phyloP scores from a whole-genome alignment of 2,329 filamentous ascomycete species.

The Stagonosporopsis rhizophila region DNA sequence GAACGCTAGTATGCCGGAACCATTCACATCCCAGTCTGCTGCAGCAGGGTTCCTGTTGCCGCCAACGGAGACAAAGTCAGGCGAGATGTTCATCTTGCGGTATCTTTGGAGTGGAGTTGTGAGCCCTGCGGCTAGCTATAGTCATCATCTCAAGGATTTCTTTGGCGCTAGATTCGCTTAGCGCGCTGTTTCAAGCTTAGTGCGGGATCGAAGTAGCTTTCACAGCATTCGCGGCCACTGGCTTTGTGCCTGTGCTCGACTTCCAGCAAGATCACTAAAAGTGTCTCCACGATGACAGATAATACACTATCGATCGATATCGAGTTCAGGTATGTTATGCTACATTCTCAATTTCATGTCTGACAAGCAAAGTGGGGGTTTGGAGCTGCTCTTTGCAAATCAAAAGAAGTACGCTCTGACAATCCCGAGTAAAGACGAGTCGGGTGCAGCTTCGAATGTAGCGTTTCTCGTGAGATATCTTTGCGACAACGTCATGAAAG shows the following conservation, averaged over 20 bases:
- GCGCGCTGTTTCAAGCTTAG: slow-evolving; percentile 22
- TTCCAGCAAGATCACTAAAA: not conserved
- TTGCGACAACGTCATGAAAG: slow-evolving; percentile 82
- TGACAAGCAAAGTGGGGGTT: slow-evolving; percentile 69
- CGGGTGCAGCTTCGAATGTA: slow-evolving; percentile 70
- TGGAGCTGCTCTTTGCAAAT: slow-evolving; percentile 93
- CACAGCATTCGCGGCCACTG: slow-evolving; percentile 15
- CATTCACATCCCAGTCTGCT: slow-evolving; percentile 80
- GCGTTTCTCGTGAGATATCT: slow-evolving; percentile 80
- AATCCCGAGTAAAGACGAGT: slow-evolving; percentile 68
- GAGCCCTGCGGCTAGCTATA: slow-evolving; percentile 29
- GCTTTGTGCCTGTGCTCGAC: not conserved
- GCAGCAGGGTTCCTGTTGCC: slow-evolving; percentile 89
- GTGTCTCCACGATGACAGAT: slow-evolving; percentile 23
- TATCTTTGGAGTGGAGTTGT: slow-evolving; percentile 24
- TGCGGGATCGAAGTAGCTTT: not conserved
- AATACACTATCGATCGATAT: slow-evolving; percentile 66
- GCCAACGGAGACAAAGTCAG: slow-evolving; percentile 73
- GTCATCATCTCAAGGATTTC: slow-evolving; percentile 39
- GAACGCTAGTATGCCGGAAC: slow-evolving; percentile 77
- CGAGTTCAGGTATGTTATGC: slow-evolving; percentile 71
- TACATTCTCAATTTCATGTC: not conserved
- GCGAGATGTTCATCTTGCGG: slow-evolving; percentile 39
- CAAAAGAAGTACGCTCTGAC: slow-evolving; percentile 74
- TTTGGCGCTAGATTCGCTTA: slow-evolving; percentile 44